phyloP scores from a whole-genome alignment of 2,329 filamentous ascomycete species.

The Colletotrichum nymphaeae region DNA sequence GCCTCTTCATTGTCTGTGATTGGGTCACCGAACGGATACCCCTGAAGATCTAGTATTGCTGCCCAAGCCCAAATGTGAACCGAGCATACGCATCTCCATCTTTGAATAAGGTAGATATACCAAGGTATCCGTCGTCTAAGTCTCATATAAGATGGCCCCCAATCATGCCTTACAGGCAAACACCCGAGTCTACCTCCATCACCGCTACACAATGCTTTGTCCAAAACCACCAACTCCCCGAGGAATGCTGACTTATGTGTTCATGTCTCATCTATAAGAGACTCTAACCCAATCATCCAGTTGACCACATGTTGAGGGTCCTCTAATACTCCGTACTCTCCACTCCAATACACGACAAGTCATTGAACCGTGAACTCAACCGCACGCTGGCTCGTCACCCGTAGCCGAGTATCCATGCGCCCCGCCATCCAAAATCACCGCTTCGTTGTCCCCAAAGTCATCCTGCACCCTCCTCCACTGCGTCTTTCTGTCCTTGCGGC shows the following conservation, averaged over 20 bases:
- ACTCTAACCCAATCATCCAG: not conserved
- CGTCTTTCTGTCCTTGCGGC: conserved; percentile 54
- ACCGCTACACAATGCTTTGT: conserved; percentile 6
- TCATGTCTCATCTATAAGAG: conserved; percentile 9
- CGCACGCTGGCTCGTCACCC: conserved; percentile 54
- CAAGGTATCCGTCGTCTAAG: not conserved
- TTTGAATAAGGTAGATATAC: not conserved
- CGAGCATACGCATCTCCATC: conserved; percentile 4
- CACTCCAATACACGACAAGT: not conserved
- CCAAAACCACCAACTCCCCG: not conserved
- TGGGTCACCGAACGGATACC: not conserved
- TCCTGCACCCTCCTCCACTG: conserved; percentile 72
- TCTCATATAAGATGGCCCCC: not conserved
- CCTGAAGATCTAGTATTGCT: not conserved
- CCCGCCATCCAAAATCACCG: conserved; percentile 68
- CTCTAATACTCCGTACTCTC: too few species aligned
- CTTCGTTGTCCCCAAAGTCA: conserved; percentile 68
- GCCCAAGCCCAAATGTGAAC: not conserved
- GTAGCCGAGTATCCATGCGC: conserved; percentile 53
- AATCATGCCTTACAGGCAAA: not conserved
- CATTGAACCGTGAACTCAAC: conserved; percentile 37
- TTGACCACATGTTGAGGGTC: too few species aligned
- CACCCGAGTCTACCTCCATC: not conserved
- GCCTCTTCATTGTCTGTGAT: not conserved
- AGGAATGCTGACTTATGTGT: not conserved